Percentiles rank a stretch among this genome's conserved stretches.
These are phyloP conservation scores for Phtheirospermum japonicum DNA, from an alignment of 257 asterid genomes.

Conservation along the genomic window DNA sequence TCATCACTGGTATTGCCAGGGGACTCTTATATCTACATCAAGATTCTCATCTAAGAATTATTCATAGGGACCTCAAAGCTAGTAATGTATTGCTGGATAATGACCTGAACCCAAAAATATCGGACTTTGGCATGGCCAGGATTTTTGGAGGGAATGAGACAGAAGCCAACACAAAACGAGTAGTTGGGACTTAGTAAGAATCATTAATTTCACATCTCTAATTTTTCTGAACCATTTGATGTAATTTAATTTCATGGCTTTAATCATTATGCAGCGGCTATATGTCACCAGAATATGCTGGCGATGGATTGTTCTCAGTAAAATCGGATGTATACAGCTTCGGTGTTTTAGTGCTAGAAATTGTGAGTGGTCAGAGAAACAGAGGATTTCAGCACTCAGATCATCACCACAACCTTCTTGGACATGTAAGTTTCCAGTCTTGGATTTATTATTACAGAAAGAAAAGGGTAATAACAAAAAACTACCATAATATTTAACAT, in stretches of 20 bases:
- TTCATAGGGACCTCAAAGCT: constrained; percentile 10
- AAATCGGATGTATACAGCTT: constrained; percentile 1
- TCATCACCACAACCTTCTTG: not conserved
- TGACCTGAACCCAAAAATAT: constrained; percentile 1
- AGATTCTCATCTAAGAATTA: constrained; percentile 30
- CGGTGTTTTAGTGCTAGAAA: not conserved
- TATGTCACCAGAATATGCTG: constrained; percentile 9
- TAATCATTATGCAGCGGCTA: not conserved
- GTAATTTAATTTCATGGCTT: not conserved
- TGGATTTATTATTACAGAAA: no score
- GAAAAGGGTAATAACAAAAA: no score
- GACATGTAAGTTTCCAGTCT: not conserved
- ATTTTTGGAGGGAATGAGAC: constrained; percentile 7
- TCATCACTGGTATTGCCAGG: constrained; percentile 31
- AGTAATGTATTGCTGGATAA: not conserved
- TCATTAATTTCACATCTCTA: not conserved
- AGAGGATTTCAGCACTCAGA: not conserved
- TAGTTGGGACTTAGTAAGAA: constrained; percentile 13
- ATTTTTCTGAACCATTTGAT: not conserved
- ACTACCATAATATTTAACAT: no score
- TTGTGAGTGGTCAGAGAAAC: constrained; percentile 3
- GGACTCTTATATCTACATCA: constrained; percentile 40
- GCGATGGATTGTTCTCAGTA: not conserved
- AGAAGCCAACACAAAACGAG: not conserved
- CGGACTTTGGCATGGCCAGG: constrained; percentile 8